Evolutionary conservation across 495 filamentous ascomycete species (phyloP).

Genomic region (Chaetomidium leptoderma): DNA sequence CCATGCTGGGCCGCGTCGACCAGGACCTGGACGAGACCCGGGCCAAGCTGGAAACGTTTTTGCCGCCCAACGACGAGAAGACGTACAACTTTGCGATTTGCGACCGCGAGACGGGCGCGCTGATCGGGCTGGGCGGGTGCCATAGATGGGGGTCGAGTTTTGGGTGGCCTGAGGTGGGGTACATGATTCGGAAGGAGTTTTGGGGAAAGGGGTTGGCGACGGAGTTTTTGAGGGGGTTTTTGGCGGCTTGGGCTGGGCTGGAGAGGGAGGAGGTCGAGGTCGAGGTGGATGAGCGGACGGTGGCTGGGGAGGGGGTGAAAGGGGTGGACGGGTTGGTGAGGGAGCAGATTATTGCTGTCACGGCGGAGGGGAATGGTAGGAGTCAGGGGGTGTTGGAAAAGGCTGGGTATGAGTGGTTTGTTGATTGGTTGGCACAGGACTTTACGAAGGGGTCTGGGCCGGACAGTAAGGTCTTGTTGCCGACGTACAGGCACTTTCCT

Average conservation of each 20-base stretch:
- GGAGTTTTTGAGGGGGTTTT: conserved; percentile 43
- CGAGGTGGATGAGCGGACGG: conserved; percentile 23
- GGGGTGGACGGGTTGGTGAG: conserved; percentile 12
- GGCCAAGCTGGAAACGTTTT: conserved; percentile 28
- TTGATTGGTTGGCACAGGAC: conserved; percentile 28
- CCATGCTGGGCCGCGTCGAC: conserved; percentile 37
- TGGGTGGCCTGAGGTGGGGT: conserved; percentile 49
- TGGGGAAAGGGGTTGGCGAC: conserved; percentile 47
- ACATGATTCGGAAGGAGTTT: conserved; percentile 40
- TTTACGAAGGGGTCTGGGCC: neutral
- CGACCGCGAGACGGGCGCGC: conserved; percentile 31
- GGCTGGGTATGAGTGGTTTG: conserved; percentile 35
- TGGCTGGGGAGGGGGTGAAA: conserved; percentile 21
- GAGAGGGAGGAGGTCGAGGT: conserved; percentile 35
- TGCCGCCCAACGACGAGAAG: conserved; percentile 29
- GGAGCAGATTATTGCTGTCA: conserved; percentile 35
- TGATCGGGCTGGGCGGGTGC: conserved; percentile 41
- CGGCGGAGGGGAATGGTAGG: conserved; percentile 27
- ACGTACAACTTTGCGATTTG: conserved; percentile 43
- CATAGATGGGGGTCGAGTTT: conserved; percentile 20
- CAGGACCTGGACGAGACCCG: conserved; percentile 33
- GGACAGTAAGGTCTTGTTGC: conserved; percentile 14
- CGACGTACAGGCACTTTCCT: conserved; percentile 23
- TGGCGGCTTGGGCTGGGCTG: conserved; percentile 37
- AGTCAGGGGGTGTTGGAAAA: conserved; percentile 41